phyloP scores from a whole-genome alignment of 2,329 filamentous ascomycete genomes.

The Penicillium sp. region DNA sequence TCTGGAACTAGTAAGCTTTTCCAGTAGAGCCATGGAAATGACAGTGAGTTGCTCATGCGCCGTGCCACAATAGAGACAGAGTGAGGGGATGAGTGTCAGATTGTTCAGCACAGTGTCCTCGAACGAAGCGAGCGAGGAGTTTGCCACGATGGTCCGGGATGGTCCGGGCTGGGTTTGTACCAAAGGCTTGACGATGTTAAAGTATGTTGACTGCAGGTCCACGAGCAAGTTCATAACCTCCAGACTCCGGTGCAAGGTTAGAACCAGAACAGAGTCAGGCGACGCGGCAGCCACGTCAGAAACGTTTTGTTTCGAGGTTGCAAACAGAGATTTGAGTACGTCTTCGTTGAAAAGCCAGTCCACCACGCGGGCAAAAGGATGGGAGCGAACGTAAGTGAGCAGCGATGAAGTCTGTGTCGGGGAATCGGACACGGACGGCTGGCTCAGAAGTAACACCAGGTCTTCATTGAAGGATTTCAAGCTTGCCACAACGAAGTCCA shows the following conservation, averaged over 20 bases:
- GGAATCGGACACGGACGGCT: constrained; percentile 70
- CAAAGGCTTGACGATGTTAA: constrained; percentile 79
- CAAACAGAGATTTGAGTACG: constrained; percentile 75
- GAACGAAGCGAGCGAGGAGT: constrained; percentile 78
- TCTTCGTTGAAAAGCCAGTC: constrained; percentile 97
- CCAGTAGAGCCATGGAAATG: constrained; percentile 74
- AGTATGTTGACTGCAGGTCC: constrained; percentile 85
- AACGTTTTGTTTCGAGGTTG: constrained; percentile 72
- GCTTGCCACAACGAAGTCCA: constrained; percentile 78
- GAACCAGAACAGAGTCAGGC: constrained; percentile 75
- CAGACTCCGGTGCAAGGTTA: constrained; percentile 74
- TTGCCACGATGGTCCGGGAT: constrained; percentile 62
- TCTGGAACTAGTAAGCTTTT: constrained; percentile 79
- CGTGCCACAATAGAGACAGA: constrained; percentile 83
- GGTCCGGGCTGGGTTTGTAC: constrained; percentile 64
- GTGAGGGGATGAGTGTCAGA: constrained; percentile 71
- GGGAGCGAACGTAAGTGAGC: constrained; percentile 75
- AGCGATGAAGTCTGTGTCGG: constrained; percentile 73
- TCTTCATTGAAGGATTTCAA: constrained; percentile 91
- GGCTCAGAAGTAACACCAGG: constrained; percentile 78
- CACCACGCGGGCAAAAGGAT: constrained; percentile 93
- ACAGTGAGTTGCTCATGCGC: constrained; percentile 78
- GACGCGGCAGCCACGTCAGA: constrained; percentile 68
- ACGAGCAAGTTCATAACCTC: constrained; percentile 80
- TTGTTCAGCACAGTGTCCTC: constrained; percentile 87